These are phyloP conservation scores for Tulasnella sp. DNA, from an alignment of 768 basidiomycete species.

Conservation along the genomic window DNA sequence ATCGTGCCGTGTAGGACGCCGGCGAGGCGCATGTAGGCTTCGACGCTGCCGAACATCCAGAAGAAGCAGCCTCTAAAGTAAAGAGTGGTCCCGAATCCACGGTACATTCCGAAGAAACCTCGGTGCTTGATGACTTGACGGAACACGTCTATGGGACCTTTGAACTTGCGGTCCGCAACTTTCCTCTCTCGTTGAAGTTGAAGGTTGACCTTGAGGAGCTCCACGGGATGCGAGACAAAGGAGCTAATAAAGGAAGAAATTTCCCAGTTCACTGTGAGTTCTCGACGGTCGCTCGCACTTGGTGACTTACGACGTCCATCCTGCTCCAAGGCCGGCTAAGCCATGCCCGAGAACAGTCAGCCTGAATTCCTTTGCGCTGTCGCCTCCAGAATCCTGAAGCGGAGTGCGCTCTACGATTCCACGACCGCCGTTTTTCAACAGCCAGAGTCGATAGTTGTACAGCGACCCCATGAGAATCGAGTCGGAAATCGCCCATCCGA, in stretches of 20 bases:
- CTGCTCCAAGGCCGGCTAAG: constrained; percentile 63
- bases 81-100: constrained; percentile 68
- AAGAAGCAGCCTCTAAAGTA: constrained; percentile 71
- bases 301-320: constrained; percentile 56
- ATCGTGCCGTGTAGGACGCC: constrained; percentile 54
- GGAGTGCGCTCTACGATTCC: constrained; percentile 50
- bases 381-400: constrained; percentile 37
- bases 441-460: constrained; percentile 67
- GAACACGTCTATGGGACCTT: constrained; percentile 63
- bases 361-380: constrained; percentile 43
- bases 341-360: constrained; percentile 64
- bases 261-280: not conserved
- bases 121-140: constrained; percentile 59
- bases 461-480: constrained; percentile 65
- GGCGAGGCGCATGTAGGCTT: constrained; percentile 62
- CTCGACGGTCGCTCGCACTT: not conserved
- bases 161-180: constrained; percentile 50
- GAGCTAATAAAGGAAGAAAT: constrained; percentile 45
- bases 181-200: constrained; percentile 61
- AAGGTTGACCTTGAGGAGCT: constrained; percentile 73
- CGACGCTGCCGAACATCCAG: constrained; percentile 73
- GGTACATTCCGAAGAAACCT: constrained; percentile 67
- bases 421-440: constrained; percentile 41
- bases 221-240: constrained; percentile 69
- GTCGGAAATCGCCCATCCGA: constrained; percentile 72